phyloP scores from a whole-genome alignment of 768 basidiomycete genomes.

The Phlebiopsis flavidoalba region DNA sequence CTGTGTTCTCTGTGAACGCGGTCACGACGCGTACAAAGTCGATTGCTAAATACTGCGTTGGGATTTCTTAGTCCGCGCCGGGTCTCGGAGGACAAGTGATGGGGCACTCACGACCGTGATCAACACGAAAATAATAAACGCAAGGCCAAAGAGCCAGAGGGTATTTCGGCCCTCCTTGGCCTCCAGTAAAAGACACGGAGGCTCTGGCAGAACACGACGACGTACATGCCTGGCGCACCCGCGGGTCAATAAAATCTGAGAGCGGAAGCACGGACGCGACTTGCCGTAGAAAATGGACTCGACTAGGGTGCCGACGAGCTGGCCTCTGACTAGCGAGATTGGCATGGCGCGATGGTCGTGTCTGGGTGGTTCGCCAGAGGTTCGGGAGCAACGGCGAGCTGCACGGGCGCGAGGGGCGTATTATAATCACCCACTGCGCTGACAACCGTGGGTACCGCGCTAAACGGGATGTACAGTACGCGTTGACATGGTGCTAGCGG shows the following conservation, averaged over 20 bases:
- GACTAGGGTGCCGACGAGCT: slow-evolving; percentile 9
- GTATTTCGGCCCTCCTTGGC: neutral
- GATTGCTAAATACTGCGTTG: slow-evolving; percentile 18
- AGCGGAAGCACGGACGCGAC: neutral
- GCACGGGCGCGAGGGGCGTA: neutral
- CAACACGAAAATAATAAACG: slow-evolving; percentile 7
- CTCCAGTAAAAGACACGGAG: neutral
- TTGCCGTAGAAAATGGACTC: slow-evolving; percentile 6
- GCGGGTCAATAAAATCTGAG: too few species aligned
- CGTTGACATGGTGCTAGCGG: neutral
- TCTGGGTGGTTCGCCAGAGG: neutral
- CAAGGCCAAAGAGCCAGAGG: slow-evolving; percentile 4
- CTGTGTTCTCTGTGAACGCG: slow-evolving; percentile 17
- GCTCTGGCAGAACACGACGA: slow-evolving; percentile 4
- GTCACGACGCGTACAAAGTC: slow-evolving; percentile 20
- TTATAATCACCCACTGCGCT: neutral
- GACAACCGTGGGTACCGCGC: neutral
- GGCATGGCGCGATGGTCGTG: neutral
- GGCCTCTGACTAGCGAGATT: slow-evolving; percentile 6
- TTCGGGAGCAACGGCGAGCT: neutral
- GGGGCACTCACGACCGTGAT: slow-evolving; percentile 14
- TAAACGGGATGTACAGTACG: too few species aligned
- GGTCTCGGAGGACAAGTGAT: neutral
- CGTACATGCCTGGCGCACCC: slow-evolving; percentile 1
- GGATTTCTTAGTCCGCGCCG: neutral